phyloP scores from a whole-genome alignment of 176 grass and related monocot species.

The Tuctoria greenei region DNA sequence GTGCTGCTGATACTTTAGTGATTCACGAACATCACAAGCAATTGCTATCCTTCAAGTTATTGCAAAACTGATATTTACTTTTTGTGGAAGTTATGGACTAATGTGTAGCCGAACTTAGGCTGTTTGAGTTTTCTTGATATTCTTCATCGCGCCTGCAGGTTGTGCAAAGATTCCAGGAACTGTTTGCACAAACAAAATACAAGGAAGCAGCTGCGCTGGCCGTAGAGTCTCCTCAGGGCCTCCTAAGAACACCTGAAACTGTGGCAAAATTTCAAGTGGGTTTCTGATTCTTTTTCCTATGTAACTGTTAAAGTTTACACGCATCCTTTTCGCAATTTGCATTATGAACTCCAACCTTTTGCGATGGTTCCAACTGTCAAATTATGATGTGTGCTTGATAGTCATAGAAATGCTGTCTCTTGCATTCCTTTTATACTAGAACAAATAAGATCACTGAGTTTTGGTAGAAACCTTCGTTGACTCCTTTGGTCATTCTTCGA shows the following conservation, averaged over 20 bases:
- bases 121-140: background rate
- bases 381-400: background rate
- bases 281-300: slow-evolving; percentile 22
- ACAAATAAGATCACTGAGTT: slow-evolving; percentile 41
- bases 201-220: slow-evolving; percentile 98
- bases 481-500: background rate
- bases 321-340: background rate
- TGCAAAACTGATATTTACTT: background rate
- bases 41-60: background rate
- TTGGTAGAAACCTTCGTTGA: background rate
- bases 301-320: slow-evolving; percentile 14
- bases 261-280: slow-evolving; percentile 92
- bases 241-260: slow-evolving; percentile 87
- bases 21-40: background rate
- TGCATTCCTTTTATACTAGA: slow-evolving; percentile 29
- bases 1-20: background rate
- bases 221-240: slow-evolving; percentile 89
- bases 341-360: background rate
- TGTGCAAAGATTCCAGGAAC: slow-evolving; percentile 94
- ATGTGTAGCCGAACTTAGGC: background rate
- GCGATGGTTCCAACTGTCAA: background rate
- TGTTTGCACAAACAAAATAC: slow-evolving; percentile 93
- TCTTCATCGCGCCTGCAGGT: slow-evolving; percentile 54
- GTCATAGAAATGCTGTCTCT: background rate
- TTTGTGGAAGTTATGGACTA: background rate